These are phyloP conservation scores for Colletotrichum brevisporum DNA, from an alignment of 2,329 filamentous ascomycete genomes.

Conservation along the genomic window DNA sequence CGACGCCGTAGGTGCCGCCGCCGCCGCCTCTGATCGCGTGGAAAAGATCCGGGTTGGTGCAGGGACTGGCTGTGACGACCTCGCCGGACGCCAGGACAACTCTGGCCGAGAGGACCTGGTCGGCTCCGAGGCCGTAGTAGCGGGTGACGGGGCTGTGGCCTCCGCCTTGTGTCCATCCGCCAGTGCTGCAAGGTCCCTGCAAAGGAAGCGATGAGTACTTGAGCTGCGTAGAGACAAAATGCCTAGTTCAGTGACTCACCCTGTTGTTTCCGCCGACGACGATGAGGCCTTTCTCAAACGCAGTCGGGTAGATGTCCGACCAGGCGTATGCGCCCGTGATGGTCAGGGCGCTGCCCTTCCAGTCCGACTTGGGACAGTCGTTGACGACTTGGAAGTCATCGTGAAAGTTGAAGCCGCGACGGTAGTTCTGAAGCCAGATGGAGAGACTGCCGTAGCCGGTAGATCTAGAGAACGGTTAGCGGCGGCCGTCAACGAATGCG, in stretches of 20 bases:
- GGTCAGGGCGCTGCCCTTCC: slow-evolving; percentile 58
- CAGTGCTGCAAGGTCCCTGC: slow-evolving; percentile 51
- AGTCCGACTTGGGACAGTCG: slow-evolving; percentile 35
- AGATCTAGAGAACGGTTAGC: slow-evolving; percentile 47
- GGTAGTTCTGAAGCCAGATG: slow-evolving; percentile 47
- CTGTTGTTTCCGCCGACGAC: slow-evolving; percentile 34
- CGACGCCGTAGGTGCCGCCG: slow-evolving; percentile 50
- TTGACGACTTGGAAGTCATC: slow-evolving; percentile 50
- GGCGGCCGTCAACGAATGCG: background rate
- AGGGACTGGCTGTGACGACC: slow-evolving; percentile 43
- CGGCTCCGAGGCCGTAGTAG: slow-evolving; percentile 51
- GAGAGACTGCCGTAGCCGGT: slow-evolving; percentile 65
- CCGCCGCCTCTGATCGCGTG: slow-evolving; percentile 49
- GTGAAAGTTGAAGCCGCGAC: slow-evolving; percentile 53
- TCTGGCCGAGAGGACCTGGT: slow-evolving; percentile 47
- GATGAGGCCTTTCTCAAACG: slow-evolving; percentile 45
- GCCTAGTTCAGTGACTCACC: slow-evolving; percentile 10
- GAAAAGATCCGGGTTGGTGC: slow-evolving; percentile 46
- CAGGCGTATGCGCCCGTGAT: slow-evolving; percentile 50
- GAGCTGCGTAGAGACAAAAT: slow-evolving; percentile 16
- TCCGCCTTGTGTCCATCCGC: slow-evolving; percentile 69
- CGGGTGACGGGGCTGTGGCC: slow-evolving; percentile 64
- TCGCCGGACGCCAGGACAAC: slow-evolving; percentile 49
- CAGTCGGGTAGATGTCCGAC: slow-evolving; percentile 58
- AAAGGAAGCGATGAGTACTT: slow-evolving; percentile 46